Base-by-base conservation (phyloP, 139 green algal genomes). In the Chlorella vulgaris region DNA sequence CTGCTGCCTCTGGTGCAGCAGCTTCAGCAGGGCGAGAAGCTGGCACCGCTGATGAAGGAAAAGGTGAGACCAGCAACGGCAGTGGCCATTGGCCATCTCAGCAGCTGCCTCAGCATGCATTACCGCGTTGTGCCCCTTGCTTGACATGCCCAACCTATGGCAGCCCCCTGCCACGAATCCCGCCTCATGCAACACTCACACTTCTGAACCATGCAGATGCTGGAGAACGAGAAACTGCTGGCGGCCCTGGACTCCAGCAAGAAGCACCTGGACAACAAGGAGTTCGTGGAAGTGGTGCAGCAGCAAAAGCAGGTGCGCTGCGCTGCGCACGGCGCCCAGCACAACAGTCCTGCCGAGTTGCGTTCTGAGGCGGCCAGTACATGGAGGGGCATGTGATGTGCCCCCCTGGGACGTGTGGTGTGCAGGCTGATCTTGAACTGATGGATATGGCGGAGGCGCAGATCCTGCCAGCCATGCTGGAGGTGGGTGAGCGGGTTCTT, bases 21-120 rank as follows among this genome's bases (percentile, higher is more conserved):
- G 15, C 71, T 84, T 18, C 38, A 33, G n/a, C 68, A 84, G 80
- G 96, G 96, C 69, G 89, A 96, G 87, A 98, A 97, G 94, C 86
- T 98, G 55, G 85, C 89, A 13, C 83, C 87, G 40, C 2, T 5
- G 51, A 36, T 84, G 43, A 42, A 66, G 18, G 28, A 71, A 4
- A 71, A 78, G 80, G 69, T 53, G 31, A 7, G n/a, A n/a, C n/a
- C n/a, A n/a, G 63, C 0, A 35, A 61, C 5, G 0, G 74, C 7
- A 8, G 38, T 3, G 36, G 38, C 26, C 7, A 67, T 50, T 26
- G 7, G 15, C 29, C 33, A 36, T 21, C 66, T 22, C 69, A 36
- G 69, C 4, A 2, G 2, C 24, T 19, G n/a, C 24, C 29, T 28
- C 39, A 28, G 40, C 68, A 39, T 40, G 31, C 7, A 39, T 47